Percentiles rank a stretch among this genome's conserved stretches.
Conservation (phyloP, 352 stramenopile species). For the Phytophthora pluvialis region DNA sequence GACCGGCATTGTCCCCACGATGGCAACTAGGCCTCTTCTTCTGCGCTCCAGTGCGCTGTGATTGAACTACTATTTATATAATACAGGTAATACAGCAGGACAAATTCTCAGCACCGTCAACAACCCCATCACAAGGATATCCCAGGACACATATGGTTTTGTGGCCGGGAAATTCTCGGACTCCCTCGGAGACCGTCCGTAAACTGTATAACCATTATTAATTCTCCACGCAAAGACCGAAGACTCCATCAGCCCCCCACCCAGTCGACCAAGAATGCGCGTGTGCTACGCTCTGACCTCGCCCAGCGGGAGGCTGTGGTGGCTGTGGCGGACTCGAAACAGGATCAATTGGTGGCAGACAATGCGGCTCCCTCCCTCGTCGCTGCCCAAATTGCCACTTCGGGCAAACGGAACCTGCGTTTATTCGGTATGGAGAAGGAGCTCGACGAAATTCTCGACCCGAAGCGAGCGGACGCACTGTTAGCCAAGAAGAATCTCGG, state of each 20-base stretch:
- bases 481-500: neutral
- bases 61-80: too few relatives aligned
- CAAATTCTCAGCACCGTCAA: too few relatives aligned
- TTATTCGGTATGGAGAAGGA: neutral
- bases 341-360: neutral
- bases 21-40: too few relatives aligned
- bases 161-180: too few relatives aligned
- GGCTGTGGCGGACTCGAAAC: neutral
- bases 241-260: neutral
- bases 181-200: too few relatives aligned
- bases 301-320: neutral
- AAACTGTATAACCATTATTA: neutral
- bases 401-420: neutral
- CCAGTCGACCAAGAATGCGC: neutral
- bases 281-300: neutral
- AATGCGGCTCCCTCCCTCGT: neutral
- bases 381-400: neutral
- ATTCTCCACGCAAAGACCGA: neutral
- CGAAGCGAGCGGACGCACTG: neutral
- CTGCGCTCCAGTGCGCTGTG: too few relatives aligned
- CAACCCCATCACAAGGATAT: too few relatives aligned
- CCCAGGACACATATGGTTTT: too few relatives aligned
- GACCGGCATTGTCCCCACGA: too few relatives aligned
- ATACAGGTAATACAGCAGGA: too few relatives aligned
- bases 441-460: conserved; percentile 1